These are phyloP conservation scores for Suillus subalutaceus DNA, from an alignment of 768 basidiomycete species.

Conservation along the genomic window DNA sequence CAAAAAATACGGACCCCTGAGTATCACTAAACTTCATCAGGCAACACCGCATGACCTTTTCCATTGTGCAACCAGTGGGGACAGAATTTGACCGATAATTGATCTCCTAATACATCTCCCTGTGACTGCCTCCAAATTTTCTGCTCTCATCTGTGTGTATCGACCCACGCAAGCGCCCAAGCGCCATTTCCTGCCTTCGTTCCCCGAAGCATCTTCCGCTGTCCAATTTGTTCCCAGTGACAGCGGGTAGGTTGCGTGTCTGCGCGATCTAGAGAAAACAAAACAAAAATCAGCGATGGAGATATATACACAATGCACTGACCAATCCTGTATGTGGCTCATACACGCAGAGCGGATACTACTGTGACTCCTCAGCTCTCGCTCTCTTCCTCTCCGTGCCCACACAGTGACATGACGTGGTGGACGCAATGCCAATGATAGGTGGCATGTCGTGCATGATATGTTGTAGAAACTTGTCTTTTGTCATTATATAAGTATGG, in stretches of 20 bases:
- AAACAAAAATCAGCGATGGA: conserved; percentile 9
- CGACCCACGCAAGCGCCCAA: conserved; percentile 83
- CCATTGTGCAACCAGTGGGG: not conserved
- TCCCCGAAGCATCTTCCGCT: conserved; percentile 61
- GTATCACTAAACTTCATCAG: not conserved
- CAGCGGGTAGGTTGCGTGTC: conserved; percentile 76
- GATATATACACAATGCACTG: conserved; percentile 62
- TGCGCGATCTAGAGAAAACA: conserved; percentile 55
- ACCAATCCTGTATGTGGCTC: conserved; percentile 75
- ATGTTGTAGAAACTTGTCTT: no score
- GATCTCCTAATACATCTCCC: conserved; percentile 1
- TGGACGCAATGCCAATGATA: no score
- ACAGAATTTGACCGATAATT: no score
- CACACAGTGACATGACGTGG: no score
- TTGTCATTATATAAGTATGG: no score
- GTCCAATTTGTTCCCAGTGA: conserved; percentile 63
- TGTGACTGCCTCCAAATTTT: conserved; percentile 3
- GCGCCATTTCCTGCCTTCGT: conserved; percentile 77
- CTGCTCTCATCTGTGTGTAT: conserved; percentile 40
- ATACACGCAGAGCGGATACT: conserved; percentile 72
- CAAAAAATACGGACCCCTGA: not conserved
- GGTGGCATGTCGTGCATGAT: no score
- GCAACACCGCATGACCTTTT: not conserved
- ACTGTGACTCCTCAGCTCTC: conserved; percentile 30
- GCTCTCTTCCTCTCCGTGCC: conserved; percentile 29